phyloP scores from a whole-genome alignment of 768 basidiomycete genomes.

The Lactifluus piperatus region DNA sequence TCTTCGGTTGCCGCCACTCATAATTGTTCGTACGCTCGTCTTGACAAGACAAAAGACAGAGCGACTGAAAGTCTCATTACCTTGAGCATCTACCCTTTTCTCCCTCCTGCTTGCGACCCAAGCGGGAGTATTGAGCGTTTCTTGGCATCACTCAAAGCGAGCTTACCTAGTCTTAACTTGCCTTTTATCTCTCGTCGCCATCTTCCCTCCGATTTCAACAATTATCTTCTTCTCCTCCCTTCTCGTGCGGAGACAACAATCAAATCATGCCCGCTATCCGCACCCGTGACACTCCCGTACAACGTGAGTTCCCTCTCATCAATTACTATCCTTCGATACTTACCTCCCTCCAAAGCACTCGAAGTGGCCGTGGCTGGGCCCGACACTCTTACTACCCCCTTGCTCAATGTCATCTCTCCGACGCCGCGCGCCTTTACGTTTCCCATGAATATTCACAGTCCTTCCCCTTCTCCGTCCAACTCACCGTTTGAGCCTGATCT shows the following conservation, averaged over 20 bases:
- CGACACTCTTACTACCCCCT: slow-evolving; percentile 41
- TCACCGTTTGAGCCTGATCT: slow-evolving; percentile 73
- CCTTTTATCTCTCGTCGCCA: slow-evolving; percentile 9
- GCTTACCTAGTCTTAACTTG: slow-evolving; percentile 14
- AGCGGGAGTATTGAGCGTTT: slow-evolving; percentile 14
- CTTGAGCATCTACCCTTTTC: slow-evolving; percentile 16
- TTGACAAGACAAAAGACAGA: slow-evolving; percentile 18
- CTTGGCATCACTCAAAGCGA: slow-evolving; percentile 3
- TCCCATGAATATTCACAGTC: slow-evolving; percentile 31
- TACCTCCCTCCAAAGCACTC: slow-evolving; percentile 41
- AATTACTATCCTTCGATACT: slow-evolving; percentile 6
- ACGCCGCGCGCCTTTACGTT: slow-evolving; percentile 67
- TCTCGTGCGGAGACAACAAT: slow-evolving; percentile 26
- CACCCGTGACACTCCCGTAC: slow-evolving; percentile 64
- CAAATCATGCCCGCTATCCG: slow-evolving; percentile 62
- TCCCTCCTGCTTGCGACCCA: slow-evolving; percentile 20
- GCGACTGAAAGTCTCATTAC: neutral
- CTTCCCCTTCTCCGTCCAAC: slow-evolving; percentile 54
- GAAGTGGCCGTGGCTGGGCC: slow-evolving; percentile 62
- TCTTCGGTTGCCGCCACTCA: slow-evolving; percentile 20
- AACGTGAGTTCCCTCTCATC: slow-evolving; percentile 29
- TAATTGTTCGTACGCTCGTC: slow-evolving; percentile 19
- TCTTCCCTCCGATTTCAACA: slow-evolving; percentile 5
- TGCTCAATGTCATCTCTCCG: slow-evolving; percentile 49
- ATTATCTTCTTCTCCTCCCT: neutral